A percentile compares a stretch with the other conserved stretches of the same genome.
Conservation (phyloP, 2,329 filamentous ascomycete species). For the Seiridium unicorne region DNA sequence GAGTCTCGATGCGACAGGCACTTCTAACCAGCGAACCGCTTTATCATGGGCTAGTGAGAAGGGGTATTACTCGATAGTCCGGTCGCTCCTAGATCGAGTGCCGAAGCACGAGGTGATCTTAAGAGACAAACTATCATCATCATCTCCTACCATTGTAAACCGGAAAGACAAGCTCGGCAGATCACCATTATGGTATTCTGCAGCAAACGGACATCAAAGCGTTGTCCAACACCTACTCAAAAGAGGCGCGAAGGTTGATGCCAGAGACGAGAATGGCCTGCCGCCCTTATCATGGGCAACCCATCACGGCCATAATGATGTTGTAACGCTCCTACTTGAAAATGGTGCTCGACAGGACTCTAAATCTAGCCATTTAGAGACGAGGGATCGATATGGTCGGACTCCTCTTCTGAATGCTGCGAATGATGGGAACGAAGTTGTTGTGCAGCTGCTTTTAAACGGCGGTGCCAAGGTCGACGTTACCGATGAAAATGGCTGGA, state of each 20-base stretch:
- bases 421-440: neutral
- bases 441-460: neutral
- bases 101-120: neutral
- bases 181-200: neutral
- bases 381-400: too few species aligned
- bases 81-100: slow-evolving; percentile 5
- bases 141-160: neutral
- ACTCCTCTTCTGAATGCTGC: too few species aligned
- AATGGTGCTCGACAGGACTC: too few species aligned
- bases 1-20: neutral
- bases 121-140: neutral
- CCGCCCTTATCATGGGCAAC: slow-evolving; percentile 2
- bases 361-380: too few species aligned
- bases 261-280: neutral
- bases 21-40: slow-evolving; percentile 2
- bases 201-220: neutral
- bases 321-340: too few species aligned
- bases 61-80: slow-evolving; percentile 8
- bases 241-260: neutral
- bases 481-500: neutral
- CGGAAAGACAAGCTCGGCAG: neutral
- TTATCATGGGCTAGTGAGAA: slow-evolving; percentile 15
- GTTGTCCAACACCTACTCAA: neutral
- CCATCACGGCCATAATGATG: neutral
- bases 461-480: neutral